Base-by-base conservation (phyloP, 495 filamentous ascomycete genomes). In the Hapsidospora chrysogenum region DNA sequence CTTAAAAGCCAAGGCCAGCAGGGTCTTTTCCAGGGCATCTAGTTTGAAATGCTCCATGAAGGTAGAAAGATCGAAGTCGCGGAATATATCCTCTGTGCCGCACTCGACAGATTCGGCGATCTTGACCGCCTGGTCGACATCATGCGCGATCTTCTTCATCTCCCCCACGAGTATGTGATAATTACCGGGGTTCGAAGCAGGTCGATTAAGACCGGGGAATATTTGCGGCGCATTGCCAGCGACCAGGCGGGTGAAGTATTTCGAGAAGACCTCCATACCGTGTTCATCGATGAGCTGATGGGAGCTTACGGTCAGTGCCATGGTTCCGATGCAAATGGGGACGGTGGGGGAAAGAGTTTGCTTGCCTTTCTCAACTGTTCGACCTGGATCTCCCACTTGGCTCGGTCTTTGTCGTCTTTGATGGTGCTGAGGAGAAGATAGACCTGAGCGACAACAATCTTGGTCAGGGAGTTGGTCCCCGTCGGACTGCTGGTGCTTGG, bases 261-360 rank as follows among this genome's bases (percentile, higher is more conserved):
- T 92, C 23, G 77, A 70, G 57, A 80, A 94, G 45, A 89, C 84
- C 63, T 93, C 86, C 85, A 94, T 94, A 51, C 83, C 84, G 86
- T 89, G 74, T 41, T 85, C 83, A 68, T 89, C 78, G 51, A 93
- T 75, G 44, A 95, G 72, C 85, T 93, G 45, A 17, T 25, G 39
- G 23, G n/a, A n/a, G n/a, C n/a, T n/a, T n/a, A n/a, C n/a, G n/a
- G n/a, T n/a, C n/a, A n/a, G n/a, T n/a, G n/a, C n/a, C n/a, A n/a
- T n/a, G n/a, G n/a, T n/a, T n/a, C n/a, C n/a, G n/a, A n/a, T n/a
- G n/a, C n/a, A n/a, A n/a, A n/a, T n/a, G n/a, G n/a, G n/a, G n/a
- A n/a, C n/a, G n/a, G n/a, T n/a, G n/a, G n/a, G n/a, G 20, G 20
- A 22, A 27, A 7, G 17, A 19, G n/a, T n/a, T n/a, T 23, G 49